These are phyloP conservation scores for Solanum paucissectum DNA, from an alignment of 257 asterid species.

Conservation along the genomic window DNA sequence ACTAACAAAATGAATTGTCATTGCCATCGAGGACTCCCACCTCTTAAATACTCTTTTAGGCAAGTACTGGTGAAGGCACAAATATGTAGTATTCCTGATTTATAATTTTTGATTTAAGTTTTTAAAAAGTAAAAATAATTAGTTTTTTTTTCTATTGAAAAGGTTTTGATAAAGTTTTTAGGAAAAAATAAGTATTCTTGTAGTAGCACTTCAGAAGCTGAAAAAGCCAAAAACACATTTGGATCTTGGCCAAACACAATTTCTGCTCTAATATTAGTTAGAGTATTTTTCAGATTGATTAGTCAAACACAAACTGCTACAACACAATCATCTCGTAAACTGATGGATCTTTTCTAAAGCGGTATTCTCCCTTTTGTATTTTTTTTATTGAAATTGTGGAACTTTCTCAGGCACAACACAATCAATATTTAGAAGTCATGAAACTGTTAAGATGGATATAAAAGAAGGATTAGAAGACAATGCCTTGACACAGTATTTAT, in stretches of 20 bases:
- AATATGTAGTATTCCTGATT: neutral
- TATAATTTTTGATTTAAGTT: neutral
- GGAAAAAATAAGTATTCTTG: neutral
- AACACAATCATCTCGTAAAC: neutral
- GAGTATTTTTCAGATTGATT: neutral
- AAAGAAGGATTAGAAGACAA: neutral
- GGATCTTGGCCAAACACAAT: neutral
- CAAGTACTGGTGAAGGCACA: neutral
- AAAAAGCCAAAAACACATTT: neutral
- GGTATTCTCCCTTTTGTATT: neutral
- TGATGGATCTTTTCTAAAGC: neutral
- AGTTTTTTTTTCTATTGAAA: neutral
- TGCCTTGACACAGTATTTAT: neutral
- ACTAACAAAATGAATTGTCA: neutral
- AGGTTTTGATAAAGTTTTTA: neutral
- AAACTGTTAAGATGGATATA: neutral
- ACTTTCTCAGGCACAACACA: neutral
- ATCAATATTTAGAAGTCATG: neutral
- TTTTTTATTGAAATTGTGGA: neutral
- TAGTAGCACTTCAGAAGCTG: neutral
- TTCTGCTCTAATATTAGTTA: neutral
- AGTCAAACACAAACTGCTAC: neutral
- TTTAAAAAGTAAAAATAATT: neutral
- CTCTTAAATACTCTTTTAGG: neutral
- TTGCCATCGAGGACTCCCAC: neutral